Evolutionary conservation across 1,284 basidiomycete genomes (phyloP).

Genomic region (Pulchroboletus neoregius): DNA sequence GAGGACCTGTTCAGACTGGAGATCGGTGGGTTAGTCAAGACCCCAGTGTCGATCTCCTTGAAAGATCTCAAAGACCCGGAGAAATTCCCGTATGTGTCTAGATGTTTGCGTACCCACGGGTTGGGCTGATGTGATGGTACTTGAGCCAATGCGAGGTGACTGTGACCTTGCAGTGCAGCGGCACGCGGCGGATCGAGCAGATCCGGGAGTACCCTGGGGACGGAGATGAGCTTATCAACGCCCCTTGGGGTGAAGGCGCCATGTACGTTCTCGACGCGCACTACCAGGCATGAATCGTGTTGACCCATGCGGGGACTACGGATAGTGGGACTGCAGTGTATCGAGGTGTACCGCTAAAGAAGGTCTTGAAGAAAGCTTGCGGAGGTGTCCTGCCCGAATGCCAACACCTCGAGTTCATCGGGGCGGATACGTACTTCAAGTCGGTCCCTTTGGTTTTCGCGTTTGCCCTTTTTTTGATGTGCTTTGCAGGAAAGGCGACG

Average conservation of each 20-base stretch:
- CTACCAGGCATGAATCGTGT: conserved; percentile 8
- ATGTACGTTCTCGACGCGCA: conserved; percentile 36
- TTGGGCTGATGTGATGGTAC: conserved; percentile 29
- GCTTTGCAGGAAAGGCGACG: conserved; percentile 48
- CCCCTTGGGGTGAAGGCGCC: conserved; percentile 55
- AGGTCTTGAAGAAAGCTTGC: conserved; percentile 50
- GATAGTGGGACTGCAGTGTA: conserved; percentile 41
- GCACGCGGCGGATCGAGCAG: conserved; percentile 52
- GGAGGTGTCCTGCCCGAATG: conserved; percentile 48
- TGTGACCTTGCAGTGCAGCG: conserved; percentile 53
- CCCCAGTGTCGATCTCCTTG: conserved; percentile 13
- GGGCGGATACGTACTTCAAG: conserved; percentile 60
- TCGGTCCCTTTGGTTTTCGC: conserved; percentile 18
- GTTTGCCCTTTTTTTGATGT: no score
- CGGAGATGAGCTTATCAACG: conserved; percentile 54
- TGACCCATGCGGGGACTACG: background rate
- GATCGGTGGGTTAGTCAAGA: conserved; percentile 15
- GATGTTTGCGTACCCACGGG: background rate
- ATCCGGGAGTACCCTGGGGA: conserved; percentile 54
- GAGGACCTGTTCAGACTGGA: conserved; percentile 15
- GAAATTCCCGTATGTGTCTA: conserved; percentile 13
- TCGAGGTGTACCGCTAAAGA: conserved; percentile 51
- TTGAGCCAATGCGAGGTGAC: conserved; percentile 44
- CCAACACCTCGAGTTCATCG: conserved; percentile 53
- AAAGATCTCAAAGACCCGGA: conserved; percentile 16